Evolutionary conservation across 2,329 filamentous ascomycete species (phyloP), one percentile per base, ranked within the genome.

Genomic region (Fusarium pininemorale): DNA sequence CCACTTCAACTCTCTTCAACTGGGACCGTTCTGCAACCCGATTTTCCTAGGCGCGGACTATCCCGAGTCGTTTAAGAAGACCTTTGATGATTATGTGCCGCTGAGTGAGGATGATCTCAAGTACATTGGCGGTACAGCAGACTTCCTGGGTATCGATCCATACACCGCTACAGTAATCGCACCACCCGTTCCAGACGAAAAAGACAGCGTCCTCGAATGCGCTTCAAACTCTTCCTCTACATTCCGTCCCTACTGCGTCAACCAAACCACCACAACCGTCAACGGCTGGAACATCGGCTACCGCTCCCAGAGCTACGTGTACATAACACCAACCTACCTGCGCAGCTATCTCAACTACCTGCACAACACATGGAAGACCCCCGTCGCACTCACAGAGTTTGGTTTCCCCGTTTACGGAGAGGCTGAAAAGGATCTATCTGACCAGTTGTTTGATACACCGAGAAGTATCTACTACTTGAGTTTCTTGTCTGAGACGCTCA

Each of bases 281-380:
- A 85, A 85, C 37, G 88, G 88, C 6, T 91, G 89, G 89, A 82
- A 87, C 72, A 87, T 90, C 55, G 89, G 89, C 26, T 89, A 90
- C 69, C 82, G 84, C 18, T 89, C 87, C 5, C 81, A 88, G 39
- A 83, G 83, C 5, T 89, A 90, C 75, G 85, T 88, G n/a, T 90
- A 90, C 79, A 86, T 87, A 39, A 87, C 90, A 0, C 90, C 89
- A 0, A 84, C 83, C 5, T 90, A 89, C 72, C 84, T 92, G n/a
- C 84, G 88, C 59, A 84, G 83, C 60, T 87, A 88, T 70, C 82
- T 90, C 9, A 86, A 83, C 72, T 91, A 90, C 75, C 80, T 92
- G 5, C 89, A 86, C 83, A 90, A 90, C 78, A 90, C 87, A 0
- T 92, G 87, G 83, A 84, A 80, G 38, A 77, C 80, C 0, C 86